Evolutionary conservation across 164 flowering plant species (phyloP).

Genomic region (Warburgia ugandensis): DNA sequence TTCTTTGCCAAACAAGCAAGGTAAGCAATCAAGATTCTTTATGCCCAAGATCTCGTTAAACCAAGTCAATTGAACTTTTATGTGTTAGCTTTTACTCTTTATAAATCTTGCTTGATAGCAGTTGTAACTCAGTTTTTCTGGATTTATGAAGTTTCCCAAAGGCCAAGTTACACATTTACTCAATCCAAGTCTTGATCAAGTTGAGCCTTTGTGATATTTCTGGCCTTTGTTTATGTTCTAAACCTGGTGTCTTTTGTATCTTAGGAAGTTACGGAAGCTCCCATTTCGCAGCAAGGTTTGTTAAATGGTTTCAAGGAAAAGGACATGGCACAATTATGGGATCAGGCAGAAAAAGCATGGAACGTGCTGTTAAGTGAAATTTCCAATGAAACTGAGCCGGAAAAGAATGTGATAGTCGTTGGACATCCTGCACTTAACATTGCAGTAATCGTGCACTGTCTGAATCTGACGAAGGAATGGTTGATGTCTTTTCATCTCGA

Average conservation of each 20-base stretch:
- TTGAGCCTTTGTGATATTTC: too few relatives aligned
- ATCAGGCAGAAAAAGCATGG: conserved; percentile 17
- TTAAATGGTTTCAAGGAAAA: conserved; percentile 28
- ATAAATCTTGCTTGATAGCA: too few relatives aligned
- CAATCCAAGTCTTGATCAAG: too few relatives aligned
- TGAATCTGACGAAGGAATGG: conserved; percentile 62
- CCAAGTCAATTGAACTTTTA: too few relatives aligned
- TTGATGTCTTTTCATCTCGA: conserved; percentile 78
- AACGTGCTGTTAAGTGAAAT: background rate
- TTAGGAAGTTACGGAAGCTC: conserved; percentile 25
- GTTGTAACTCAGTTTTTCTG: too few relatives aligned
- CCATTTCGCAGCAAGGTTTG: conserved; percentile 36
- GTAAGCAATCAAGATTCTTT: conserved; percentile 18
- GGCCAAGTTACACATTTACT: too few relatives aligned
- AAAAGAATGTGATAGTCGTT: conserved; percentile 6
- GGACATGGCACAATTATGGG: conserved; percentile 40
- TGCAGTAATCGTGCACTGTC: conserved; percentile 58
- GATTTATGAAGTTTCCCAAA: too few relatives aligned
- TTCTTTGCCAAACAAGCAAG: conserved; percentile 37
- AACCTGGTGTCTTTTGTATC: too few relatives aligned
- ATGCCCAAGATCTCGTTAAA: too few relatives aligned
- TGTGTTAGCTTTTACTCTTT: too few relatives aligned
- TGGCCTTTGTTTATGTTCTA: too few relatives aligned
- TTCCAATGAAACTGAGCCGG: conserved; percentile 1
- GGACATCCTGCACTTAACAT: conserved; percentile 1